Conservation (phyloP, 2,329 filamentous ascomycete genomes). For the Hymenoscyphus salicellus region DNA sequence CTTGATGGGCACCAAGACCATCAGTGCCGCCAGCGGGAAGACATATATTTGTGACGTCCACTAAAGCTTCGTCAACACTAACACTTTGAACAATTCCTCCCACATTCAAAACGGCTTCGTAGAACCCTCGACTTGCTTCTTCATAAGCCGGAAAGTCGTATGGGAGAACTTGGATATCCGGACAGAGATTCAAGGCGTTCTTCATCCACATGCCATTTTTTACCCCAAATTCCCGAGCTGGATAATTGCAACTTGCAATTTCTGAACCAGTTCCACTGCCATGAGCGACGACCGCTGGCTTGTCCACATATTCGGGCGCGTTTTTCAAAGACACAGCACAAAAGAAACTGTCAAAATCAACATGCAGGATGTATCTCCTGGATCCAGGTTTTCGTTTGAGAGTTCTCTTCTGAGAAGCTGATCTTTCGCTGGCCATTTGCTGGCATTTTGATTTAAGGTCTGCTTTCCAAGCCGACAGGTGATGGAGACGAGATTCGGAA, state of each 20-base stretch:
- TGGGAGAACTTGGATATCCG: constrained; percentile 81
- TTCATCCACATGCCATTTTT: constrained; percentile 99
- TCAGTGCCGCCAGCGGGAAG: constrained; percentile 63
- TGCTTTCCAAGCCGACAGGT: constrained; percentile 94
- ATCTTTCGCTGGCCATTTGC: constrained; percentile 70
- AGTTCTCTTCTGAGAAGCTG: constrained; percentile 44
- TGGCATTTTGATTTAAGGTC: constrained; percentile 89
- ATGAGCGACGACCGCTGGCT: constrained; percentile 86
- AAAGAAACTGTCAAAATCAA: constrained; percentile 99
- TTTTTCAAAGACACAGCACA: constrained; percentile 85
- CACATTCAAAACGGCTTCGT: constrained; percentile 74
- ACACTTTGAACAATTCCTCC: constrained; percentile 91
- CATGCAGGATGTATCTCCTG: constrained; percentile 83
- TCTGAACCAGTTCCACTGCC: constrained; percentile 82
- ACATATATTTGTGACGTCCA: constrained; percentile 76
- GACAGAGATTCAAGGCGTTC: constrained; percentile 74
- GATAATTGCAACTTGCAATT: constrained; percentile 97
- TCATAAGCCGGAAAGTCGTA: constrained; percentile 97
- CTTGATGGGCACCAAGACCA: constrained; percentile 63
- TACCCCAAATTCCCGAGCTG: constrained; percentile 78
- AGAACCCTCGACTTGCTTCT: constrained; percentile 83
- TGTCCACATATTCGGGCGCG: constrained; percentile 69
- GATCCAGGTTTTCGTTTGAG: constrained; percentile 57
- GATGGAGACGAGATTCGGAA: constrained; percentile 89
- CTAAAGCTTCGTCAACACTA: constrained; percentile 89